Evolutionary conservation across 1,284 basidiomycete species (phyloP), one percentile per base, ranked within the genome.

Genomic region (Ganoderma sp.): DNA sequence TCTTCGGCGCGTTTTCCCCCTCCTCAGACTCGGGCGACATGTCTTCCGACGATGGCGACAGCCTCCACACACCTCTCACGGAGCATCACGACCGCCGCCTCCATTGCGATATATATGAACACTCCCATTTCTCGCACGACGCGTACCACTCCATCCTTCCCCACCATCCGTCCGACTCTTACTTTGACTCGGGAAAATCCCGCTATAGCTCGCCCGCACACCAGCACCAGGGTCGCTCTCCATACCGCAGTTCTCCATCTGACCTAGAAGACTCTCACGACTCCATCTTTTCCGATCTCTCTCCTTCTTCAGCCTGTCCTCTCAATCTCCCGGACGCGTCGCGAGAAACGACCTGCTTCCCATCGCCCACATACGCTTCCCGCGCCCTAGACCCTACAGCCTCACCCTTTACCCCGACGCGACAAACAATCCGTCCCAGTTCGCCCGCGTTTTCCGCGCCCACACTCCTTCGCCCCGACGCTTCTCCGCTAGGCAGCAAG

Each of bases 31-130:
- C 78, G 59, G 79, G 76, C 61, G 81, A 81, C 70, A 76, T 75
- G 41, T 82, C 79, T 61, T 80, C 81, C 17, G 82, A 83, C 73
- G 81, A 82, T 74, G 80, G 81, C 71, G 78, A 81, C 67, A 74
- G 81, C 61, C 77, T 81, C 39, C 77, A 81, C 65, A 81, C 81
- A 8, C 82, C 81, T 37, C 77, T 80, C 68, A 78, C 78, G 9
- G 76, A 79, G 57, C 76, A 79, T 61, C 73, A 76, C 67, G 73
- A 78, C 56, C 74, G 74, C 68, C 70, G 69, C 41, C 71, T 76
- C 66, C 73, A 73, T 70, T 75, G 73, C 72, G 69, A 72, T 50
- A 73, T 79, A n/a, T 75, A 74, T 57, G 72, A 76, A 39, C 73
- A 72, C 28, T 42, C 71, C 52, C 70, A 71, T 66, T 69, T 68